Evolutionary conservation across 805 yeast species (phyloP), one percentile per base, ranked within the genome.

Genomic region (Komagataella populi): DNA sequence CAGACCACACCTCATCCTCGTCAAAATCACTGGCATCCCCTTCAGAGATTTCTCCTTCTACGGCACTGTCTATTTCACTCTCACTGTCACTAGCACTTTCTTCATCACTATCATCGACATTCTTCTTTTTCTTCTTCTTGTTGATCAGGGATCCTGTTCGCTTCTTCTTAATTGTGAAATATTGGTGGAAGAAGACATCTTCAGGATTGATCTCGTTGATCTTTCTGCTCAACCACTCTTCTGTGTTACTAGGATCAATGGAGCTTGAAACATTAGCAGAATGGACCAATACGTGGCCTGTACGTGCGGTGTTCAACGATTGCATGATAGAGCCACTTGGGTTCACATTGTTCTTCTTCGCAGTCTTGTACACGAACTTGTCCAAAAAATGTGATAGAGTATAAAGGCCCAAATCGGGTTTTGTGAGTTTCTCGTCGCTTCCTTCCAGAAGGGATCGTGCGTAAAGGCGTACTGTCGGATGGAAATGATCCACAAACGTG

Each of bases 301-400:
- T 82, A 55, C 83, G 85, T 1, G 81, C 75, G 55, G 96, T 97
- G 47, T 95, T 89, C 56, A 93, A 73, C 49, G 99, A 98, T 72
- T 93, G 99, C 98, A 93, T 93, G 63, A 93, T 90, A 47, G 97
- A 88, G 3, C 84, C 73, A 60, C 98, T 98, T 63, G 85, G 82
- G n/a, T 82, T 70, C 39, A 71, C 65, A 17, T 81, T 73, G 66
- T 84, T 86, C 59, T 80, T 84, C 70, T 87, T 88, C 48, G 96
- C 87, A 65, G 89, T 88, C 69, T 87, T 84, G 71, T 93, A 93
- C 45, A 93, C 96, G 69, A 95, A 93, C 66, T 95, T 80, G 67
- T 93, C 96, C 69, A 93, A 75, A 79, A 93, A 93, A 67, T 89
- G 97, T 18, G 86, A 74, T 56, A 93, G 72, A 0, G 96, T 83